Evolutionary conservation across 768 basidiomycete species (phyloP).

Genomic region (Tylopilus sp.): DNA sequence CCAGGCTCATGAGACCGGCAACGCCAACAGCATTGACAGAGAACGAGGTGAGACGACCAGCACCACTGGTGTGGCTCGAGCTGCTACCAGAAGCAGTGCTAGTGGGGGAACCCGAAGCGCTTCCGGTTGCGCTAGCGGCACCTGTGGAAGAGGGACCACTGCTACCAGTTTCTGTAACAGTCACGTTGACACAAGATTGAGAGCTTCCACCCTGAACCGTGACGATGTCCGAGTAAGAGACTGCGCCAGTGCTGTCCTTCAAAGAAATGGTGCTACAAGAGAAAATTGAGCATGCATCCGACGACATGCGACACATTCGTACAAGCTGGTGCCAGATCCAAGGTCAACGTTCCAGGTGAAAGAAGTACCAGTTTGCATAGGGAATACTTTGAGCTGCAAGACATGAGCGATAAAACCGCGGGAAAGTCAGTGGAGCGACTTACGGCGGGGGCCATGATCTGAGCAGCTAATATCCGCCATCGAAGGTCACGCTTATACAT

Average conservation of each 20-base stretch:
- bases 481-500: not conserved
- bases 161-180: conserved; percentile 13
- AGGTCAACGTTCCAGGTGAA: conserved; percentile 59
- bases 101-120: conserved; percentile 5
- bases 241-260: conserved; percentile 56
- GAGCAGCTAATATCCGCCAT: conserved; percentile 41
- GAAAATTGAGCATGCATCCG: not conserved
- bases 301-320: not conserved
- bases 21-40: conserved; percentile 36
- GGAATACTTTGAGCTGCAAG: conserved; percentile 53
- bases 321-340: conserved; percentile 44
- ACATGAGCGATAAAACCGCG: conserved; percentile 3
- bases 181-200: conserved; percentile 27
- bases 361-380: conserved; percentile 37
- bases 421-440: conserved; percentile 10
- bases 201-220: conserved; percentile 39
- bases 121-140: not conserved
- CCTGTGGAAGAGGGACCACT: not conserved
- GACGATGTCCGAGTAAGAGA: conserved; percentile 50
- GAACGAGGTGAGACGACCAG: conserved; percentile 27
- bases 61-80: conserved; percentile 30
- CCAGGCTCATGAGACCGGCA: conserved; percentile 47
- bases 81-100: conserved; percentile 24
- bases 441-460: conserved; percentile 51
- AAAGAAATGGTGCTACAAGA: conserved; percentile 46